These are phyloP conservation scores for Tricholoma furcatifolium DNA, from an alignment of 768 basidiomycete genomes.

Conservation along the genomic window DNA sequence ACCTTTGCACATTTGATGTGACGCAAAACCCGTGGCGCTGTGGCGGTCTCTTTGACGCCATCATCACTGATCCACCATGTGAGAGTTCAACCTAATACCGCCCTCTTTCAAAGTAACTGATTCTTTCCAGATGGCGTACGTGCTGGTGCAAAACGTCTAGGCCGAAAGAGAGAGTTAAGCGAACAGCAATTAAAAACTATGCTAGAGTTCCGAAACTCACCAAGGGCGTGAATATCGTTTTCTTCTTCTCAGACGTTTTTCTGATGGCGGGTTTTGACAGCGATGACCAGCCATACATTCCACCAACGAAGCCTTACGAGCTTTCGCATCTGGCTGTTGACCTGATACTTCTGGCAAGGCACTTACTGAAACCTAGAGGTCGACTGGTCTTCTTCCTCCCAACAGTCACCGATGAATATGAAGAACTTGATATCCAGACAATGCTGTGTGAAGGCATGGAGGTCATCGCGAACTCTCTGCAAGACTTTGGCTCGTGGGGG, in stretches of 20 bases:
- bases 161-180: conserved; percentile 55
- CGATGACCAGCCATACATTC: conserved; percentile 73
- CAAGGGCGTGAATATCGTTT: conserved; percentile 41
- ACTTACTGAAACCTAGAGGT: conserved; percentile 81
- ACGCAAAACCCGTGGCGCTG: conserved; percentile 87
- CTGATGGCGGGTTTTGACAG: conserved; percentile 22
- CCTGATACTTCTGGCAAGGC: conserved; percentile 78
- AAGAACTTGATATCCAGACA: conserved; percentile 77
- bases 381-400: conserved; percentile 95
- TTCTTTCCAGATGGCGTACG: conserved; percentile 78
- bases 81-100: conserved; percentile 25
- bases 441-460: conserved; percentile 88
- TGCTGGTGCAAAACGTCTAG: conserved; percentile 81
- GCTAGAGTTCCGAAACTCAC: conserved; percentile 33
- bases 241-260: not conserved
- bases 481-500: conserved; percentile 96
- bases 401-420: conserved; percentile 88
- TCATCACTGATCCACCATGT: conserved; percentile 95
- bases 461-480: conserved; percentile 83
- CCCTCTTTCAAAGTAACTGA: conserved; percentile 1
- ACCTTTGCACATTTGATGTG: conserved; percentile 91
- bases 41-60: conserved; percentile 90
- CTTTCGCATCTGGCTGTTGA: conserved; percentile 80
- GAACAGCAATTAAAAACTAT: conserved; percentile 36
- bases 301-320: conserved; percentile 91